These are phyloP conservation scores for Diaporthe citri DNA, from an alignment of 2,329 filamentous ascomycete genomes.

Conservation along the genomic window DNA sequence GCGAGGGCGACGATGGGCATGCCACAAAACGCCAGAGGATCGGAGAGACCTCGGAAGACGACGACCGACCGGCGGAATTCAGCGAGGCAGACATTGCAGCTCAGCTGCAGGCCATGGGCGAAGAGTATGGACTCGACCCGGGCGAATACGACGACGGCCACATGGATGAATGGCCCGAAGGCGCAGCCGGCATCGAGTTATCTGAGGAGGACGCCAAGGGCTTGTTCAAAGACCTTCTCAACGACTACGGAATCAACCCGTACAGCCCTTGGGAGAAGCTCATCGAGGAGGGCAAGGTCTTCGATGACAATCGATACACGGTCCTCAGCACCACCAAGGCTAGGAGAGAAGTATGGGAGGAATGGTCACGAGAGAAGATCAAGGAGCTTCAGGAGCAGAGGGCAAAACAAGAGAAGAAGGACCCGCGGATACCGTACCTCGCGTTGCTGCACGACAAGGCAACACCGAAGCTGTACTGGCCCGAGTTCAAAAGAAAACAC, in stretches of 20 bases:
- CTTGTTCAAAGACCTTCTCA: conserved; percentile 87
- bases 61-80: conserved; percentile 76
- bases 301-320: conserved; percentile 90
- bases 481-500: conserved; percentile 93
- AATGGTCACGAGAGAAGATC: conserved; percentile 85
- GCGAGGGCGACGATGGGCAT: conserved; percentile 61
- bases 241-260: conserved; percentile 85
- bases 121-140: conserved; percentile 83
- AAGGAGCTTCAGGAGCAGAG: conserved; percentile 78
- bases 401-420: conserved; percentile 81
- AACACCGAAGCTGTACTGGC: conserved; percentile 95
- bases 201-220: conserved; percentile 81
- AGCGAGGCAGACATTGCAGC: conserved; percentile 95
- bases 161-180: conserved; percentile 75
- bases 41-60: conserved; percentile 54
- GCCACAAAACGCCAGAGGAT: conserved; percentile 63
- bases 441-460: conserved; percentile 84
- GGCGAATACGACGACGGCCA: conserved; percentile 80
- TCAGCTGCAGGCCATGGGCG: conserved; percentile 90
- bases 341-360: conserved; percentile 84
- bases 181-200: conserved; percentile 76
- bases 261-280: conserved; percentile 94
- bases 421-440: conserved; percentile 87
- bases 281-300: conserved; percentile 82
- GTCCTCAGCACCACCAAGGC: conserved; percentile 84